These are phyloP conservation scores for Myxozyma melibiosi DNA, from an alignment of 805 yeast genomes.

Conservation along the genomic window DNA sequence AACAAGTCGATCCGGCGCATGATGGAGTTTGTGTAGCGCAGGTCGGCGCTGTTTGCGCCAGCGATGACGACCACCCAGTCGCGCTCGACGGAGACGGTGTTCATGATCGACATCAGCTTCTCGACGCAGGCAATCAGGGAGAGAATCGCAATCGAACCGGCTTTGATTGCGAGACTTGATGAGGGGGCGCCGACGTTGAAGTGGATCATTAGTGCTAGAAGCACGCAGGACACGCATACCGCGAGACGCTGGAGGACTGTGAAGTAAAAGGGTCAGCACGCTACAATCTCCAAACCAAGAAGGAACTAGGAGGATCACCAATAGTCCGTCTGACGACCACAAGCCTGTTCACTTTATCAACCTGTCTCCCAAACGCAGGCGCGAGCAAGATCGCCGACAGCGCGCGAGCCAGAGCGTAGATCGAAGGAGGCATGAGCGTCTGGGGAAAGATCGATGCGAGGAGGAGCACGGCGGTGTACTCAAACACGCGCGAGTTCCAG, in stretches of 20 bases:
- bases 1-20: conserved; percentile 47
- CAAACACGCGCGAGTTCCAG: conserved; percentile 48
- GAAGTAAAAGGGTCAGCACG: background rate
- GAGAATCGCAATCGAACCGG: conserved; percentile 30
- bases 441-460: conserved; percentile 44
- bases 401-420: conserved; percentile 43
- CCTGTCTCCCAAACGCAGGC: conserved; percentile 39
- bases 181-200: conserved; percentile 4
- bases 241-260: conserved; percentile 40
- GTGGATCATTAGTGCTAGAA: conserved; percentile 33
- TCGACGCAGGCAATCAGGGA: conserved; percentile 44
- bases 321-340: conserved; percentile 43
- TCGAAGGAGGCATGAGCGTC: conserved; percentile 43
- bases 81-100: conserved; percentile 46
- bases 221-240: conserved; percentile 38
- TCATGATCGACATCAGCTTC: conserved; percentile 42
- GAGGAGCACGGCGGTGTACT: conserved; percentile 45
- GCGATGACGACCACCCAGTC: conserved; percentile 49
- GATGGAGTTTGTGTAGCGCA: conserved; percentile 41
- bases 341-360: conserved; percentile 41
- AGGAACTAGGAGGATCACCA: conserved; percentile 4
- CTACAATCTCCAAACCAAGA: background rate
- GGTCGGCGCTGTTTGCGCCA: conserved; percentile 34
- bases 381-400: conserved; percentile 40
- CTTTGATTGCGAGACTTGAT: background rate